A percentile compares a stretch with the other conserved stretches of the same genome.
Evolutionary conservation across 208 protist genomes (phyloP).

Genomic region (Trichomonas gallinae): DNA sequence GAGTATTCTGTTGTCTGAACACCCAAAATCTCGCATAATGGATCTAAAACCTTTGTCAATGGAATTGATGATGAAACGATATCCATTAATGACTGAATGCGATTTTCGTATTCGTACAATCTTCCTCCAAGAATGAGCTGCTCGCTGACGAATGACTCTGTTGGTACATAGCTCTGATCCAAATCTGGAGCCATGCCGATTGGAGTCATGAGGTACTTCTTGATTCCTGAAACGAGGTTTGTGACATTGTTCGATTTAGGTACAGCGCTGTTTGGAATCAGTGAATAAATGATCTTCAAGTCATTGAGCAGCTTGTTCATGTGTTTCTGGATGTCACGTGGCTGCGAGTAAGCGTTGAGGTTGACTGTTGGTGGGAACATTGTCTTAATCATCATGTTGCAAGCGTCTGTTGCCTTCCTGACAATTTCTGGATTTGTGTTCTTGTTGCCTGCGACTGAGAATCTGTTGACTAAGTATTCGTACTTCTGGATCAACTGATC

Average conservation of each 20-base stretch:
- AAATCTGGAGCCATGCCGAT: background rate
- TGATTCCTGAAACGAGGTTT: background rate
- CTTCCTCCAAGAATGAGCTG: background rate
- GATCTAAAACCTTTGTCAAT: background rate
- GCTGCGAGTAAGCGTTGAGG: background rate
- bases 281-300: background rate
- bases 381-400: background rate
- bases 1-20: background rate
- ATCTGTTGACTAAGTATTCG: background rate
- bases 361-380: background rate
- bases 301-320: background rate
- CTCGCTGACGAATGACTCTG: background rate
- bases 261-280: background rate
- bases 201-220: background rate
- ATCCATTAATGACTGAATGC: background rate
- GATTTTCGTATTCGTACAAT: background rate
- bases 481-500: background rate
- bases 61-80: background rate
- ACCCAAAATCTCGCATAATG: background rate
- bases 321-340: background rate
- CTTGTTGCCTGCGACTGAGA: background rate
- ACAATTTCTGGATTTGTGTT: background rate
- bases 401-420: background rate
- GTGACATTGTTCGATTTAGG: background rate
- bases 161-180: background rate